These are phyloP conservation scores for Malassezia psittaci DNA, from an alignment of 1,284 basidiomycete species.

Conservation along the genomic window DNA sequence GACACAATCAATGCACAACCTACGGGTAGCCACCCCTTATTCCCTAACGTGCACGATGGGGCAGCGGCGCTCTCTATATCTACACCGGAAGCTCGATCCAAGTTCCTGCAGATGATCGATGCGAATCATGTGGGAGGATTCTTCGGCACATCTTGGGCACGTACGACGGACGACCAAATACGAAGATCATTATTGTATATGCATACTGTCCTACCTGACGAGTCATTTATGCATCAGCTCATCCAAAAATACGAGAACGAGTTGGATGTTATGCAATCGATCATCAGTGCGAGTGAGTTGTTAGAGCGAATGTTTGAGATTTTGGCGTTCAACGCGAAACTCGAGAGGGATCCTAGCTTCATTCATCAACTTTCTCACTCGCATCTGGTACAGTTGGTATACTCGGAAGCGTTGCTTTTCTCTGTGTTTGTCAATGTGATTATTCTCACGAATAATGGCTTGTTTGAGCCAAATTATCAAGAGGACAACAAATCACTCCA, in stretches of 20 bases:
- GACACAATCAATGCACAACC: too few relatives aligned
- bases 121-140: constrained; percentile 19
- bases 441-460: constrained; percentile 2
- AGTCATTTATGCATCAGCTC: constrained; percentile 18
- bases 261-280: constrained; percentile 23
- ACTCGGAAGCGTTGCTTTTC: constrained; percentile 1
- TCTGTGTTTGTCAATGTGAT: constrained; percentile 2
- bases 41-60: too few relatives aligned
- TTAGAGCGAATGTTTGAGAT: constrained; percentile 16
- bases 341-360: background rate
- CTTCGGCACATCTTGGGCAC: constrained; percentile 22
- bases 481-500: too few relatives aligned
- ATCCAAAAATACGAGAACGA: constrained; percentile 24
- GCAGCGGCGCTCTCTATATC: too few relatives aligned
- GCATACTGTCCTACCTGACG: constrained; percentile 19
- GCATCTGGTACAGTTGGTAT: constrained; percentile 6
- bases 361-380: background rate
- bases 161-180: constrained; percentile 18
- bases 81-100: too few relatives aligned
- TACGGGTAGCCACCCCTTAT: too few relatives aligned
- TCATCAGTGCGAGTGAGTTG: constrained; percentile 22
- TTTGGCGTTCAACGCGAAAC: background rate
- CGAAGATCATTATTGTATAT: constrained; percentile 25
- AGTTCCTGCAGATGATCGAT: background rate
- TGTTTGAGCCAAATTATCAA: too few relatives aligned